Percentiles rank a stretch among this genome's conserved stretches.
Evolutionary conservation across 345 rosid genomes (phyloP).

Genomic region (Bruguiera parviflora): DNA sequence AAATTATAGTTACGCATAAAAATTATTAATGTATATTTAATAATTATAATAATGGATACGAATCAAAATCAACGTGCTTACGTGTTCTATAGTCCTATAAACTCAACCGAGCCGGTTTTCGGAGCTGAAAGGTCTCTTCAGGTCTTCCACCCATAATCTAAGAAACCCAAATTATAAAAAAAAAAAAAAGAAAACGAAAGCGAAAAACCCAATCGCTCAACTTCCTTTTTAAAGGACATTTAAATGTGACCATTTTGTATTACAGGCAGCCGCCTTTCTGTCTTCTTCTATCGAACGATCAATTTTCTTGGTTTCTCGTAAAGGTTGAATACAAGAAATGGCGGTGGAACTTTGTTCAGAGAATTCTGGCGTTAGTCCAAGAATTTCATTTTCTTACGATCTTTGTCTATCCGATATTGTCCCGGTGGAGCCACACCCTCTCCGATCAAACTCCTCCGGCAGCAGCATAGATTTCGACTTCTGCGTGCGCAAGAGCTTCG

Average conservation of each 20-base stretch:
- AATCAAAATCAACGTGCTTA: too few species aligned
- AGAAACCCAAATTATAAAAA: background rate
- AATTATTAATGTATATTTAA: too few species aligned
- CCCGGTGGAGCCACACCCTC: constrained; percentile 50
- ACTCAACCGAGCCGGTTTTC: constrained; percentile 18
- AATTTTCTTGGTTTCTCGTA: constrained; percentile 7
- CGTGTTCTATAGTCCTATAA: background rate
- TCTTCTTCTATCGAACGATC: background rate
- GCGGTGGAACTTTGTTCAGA: constrained; percentile 68
- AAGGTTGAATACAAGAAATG: constrained; percentile 31
- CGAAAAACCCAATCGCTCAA: too few species aligned
- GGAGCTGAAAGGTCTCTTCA: constrained; percentile 27
- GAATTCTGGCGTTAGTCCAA: constrained; percentile 55
- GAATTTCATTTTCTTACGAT: constrained; percentile 79
- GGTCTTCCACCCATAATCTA: background rate
- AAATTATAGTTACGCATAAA: too few species aligned
- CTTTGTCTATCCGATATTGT: constrained; percentile 47
- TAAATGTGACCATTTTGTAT: too few species aligned
- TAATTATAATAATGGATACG: too few species aligned
- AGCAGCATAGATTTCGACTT: constrained; percentile 47
- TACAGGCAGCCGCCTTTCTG: background rate
- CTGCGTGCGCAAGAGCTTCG: constrained; percentile 27
- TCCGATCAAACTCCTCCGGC: constrained; percentile 42
- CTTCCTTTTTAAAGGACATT: too few species aligned
- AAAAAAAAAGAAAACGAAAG: background rate